A percentile compares a stretch with the other conserved stretches of the same genome.
Conservation (phyloP, 2,329 filamentous ascomycete genomes). For the Fusarium sp. region DNA sequence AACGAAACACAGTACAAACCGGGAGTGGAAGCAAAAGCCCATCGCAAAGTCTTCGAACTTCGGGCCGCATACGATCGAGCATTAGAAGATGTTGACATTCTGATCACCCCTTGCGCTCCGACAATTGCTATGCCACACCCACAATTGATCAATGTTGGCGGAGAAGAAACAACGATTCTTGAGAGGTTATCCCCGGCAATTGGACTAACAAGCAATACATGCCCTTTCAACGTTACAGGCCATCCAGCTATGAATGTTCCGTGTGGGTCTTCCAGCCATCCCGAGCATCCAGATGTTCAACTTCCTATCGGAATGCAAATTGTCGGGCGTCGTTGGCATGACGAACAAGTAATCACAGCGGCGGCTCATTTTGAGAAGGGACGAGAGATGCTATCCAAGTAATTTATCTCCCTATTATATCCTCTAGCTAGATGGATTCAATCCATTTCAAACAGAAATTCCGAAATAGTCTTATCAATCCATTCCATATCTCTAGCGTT, state of each 20-base stretch:
- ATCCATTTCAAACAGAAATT: neutral
- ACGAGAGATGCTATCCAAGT: neutral
- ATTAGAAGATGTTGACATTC: neutral
- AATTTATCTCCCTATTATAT: too few relatives aligned
- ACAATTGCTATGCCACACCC: neutral
- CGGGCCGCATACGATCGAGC: neutral
- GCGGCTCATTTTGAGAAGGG: neutral
- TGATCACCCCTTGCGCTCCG: neutral
- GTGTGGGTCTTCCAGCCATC: neutral
- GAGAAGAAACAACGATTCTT: too few relatives aligned
- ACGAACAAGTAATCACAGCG: neutral
- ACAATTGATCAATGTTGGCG: neutral
- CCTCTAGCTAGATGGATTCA: too few relatives aligned
- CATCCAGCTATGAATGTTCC: neutral
- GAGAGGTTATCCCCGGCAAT: neutral
- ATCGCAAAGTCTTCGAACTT: neutral
- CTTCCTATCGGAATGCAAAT: neutral
- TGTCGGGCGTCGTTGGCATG: neutral
- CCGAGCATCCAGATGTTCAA: neutral
- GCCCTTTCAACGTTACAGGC: neutral
- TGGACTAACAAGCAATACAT: neutral
- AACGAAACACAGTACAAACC: neutral
- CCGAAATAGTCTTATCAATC: neutral
- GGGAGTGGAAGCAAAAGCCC: neutral
- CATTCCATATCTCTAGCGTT: neutral